phyloP scores from a whole-genome alignment of 345 rosid genomes.

The Citrus medica region DNA sequence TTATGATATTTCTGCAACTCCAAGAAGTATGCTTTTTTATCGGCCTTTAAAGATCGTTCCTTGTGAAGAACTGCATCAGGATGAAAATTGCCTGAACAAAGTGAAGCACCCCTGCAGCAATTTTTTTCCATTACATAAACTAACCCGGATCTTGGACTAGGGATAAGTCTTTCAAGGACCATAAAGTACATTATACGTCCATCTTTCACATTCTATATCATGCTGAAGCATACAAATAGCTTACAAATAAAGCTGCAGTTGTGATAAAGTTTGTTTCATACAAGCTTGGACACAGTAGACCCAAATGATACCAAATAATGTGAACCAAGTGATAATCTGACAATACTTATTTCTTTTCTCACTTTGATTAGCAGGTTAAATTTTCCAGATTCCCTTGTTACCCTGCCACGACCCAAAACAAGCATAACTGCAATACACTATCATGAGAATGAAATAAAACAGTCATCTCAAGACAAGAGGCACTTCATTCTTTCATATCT shows the following conservation, averaged over 20 bases:
- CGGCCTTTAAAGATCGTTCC: conserved; percentile 50
- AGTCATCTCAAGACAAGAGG: background rate
- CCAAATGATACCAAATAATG: background rate
- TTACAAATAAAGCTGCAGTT: background rate
- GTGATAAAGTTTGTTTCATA: background rate
- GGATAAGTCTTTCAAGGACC: background rate
- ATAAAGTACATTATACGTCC: background rate
- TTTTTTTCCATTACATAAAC: conserved; percentile 30
- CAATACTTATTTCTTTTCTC: background rate
- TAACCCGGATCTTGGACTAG: conserved; percentile 12
- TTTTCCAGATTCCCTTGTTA: background rate
- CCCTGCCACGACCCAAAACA: background rate
- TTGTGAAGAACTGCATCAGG: conserved; percentile 67
- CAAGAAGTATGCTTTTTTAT: conserved; percentile 49
- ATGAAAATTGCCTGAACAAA: conserved; percentile 73
- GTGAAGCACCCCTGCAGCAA: conserved; percentile 73
- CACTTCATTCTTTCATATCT: background rate
- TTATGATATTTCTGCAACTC: conserved; percentile 71
- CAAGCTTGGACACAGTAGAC: background rate
- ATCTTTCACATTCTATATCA: background rate
- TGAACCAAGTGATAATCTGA: background rate
- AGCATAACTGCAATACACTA: background rate
- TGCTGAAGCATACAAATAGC: background rate
- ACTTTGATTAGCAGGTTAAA: background rate
- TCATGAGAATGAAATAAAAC: background rate